These are phyloP conservation scores for Gossypium davidsonii DNA, from an alignment of 441 rosid species.

Conservation along the genomic window DNA sequence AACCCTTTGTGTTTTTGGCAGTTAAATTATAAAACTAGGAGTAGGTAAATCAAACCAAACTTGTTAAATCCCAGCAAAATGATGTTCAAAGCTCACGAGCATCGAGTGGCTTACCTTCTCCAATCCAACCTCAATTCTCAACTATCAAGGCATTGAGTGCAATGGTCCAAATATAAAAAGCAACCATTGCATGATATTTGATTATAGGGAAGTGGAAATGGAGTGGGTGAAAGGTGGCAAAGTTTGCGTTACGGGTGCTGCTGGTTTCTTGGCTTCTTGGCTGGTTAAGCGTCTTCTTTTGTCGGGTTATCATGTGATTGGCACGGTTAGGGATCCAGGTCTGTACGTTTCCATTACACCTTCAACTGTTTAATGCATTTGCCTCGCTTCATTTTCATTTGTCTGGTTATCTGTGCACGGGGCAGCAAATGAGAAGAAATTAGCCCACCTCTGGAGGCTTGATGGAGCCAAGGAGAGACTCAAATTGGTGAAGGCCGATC, in stretches of 20 bases:
- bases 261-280: constrained; percentile 86
- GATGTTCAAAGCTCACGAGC: constrained; percentile 5
- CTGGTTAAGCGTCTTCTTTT: constrained; percentile 69
- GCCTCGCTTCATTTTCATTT: neutral
- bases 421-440: constrained; percentile 59
- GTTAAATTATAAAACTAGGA: neutral
- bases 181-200: neutral
- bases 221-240: constrained; percentile 30
- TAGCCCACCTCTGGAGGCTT: constrained; percentile 58
- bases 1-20: neutral
- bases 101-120: constrained; percentile 19
- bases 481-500: constrained; percentile 55
- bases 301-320: constrained; percentile 65
- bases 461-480: constrained; percentile 87
- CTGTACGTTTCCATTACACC: neutral
- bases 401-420: neutral
- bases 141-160: neutral
- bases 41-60: neutral
- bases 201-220: constrained; percentile 12
- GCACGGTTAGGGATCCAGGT: constrained; percentile 88
- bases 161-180: neutral
- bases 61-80: neutral
- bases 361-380: neutral
- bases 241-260: constrained; percentile 78
- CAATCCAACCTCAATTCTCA: neutral